A percentile compares a stretch with the other conserved stretches of the same genome.
Evolutionary conservation across 176 grass and related monocot genomes (phyloP).

Genomic region (Cymbopogon citratus): DNA sequence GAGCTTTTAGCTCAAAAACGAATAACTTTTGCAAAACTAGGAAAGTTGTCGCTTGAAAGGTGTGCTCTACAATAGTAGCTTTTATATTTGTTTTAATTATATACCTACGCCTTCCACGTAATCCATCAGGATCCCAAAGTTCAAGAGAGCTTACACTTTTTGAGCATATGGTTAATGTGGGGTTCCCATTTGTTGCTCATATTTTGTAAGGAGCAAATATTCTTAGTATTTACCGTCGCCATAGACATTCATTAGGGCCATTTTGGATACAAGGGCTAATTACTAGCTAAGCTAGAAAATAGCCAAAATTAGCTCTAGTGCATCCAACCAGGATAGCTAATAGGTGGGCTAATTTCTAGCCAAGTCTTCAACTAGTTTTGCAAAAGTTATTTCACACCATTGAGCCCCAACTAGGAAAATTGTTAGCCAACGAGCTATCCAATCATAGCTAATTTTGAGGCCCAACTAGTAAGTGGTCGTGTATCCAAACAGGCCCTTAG

Average conservation of each 20-base stretch:
- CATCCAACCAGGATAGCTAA: too few relatives aligned
- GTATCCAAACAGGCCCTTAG: too few relatives aligned
- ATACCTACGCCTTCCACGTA: neutral
- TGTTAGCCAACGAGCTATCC: too few relatives aligned
- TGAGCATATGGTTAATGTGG: neutral
- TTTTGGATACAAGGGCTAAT: too few relatives aligned
- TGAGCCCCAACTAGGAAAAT: too few relatives aligned
- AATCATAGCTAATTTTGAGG: too few relatives aligned
- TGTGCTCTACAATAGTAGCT: constrained; percentile 8
- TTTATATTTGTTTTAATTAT: constrained; percentile 11
- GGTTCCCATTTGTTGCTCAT: neutral
- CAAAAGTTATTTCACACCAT: too few relatives aligned
- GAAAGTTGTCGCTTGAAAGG: constrained; percentile 14
- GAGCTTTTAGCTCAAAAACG: constrained; percentile 23
- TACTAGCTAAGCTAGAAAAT: too few relatives aligned
- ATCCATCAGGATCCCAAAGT: neutral
- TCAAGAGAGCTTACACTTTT: neutral
- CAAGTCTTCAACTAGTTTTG: too few relatives aligned
- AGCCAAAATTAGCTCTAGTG: too few relatives aligned
- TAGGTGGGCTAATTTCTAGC: too few relatives aligned
- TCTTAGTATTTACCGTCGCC: neutral
- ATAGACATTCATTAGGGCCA: neutral
- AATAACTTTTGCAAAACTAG: constrained; percentile 22
- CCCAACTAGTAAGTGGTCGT: too few relatives aligned
- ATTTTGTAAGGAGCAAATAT: neutral